phyloP scores from a whole-genome alignment of 2,329 filamentous ascomycete genomes.

The Paecilomyces variotii region DNA sequence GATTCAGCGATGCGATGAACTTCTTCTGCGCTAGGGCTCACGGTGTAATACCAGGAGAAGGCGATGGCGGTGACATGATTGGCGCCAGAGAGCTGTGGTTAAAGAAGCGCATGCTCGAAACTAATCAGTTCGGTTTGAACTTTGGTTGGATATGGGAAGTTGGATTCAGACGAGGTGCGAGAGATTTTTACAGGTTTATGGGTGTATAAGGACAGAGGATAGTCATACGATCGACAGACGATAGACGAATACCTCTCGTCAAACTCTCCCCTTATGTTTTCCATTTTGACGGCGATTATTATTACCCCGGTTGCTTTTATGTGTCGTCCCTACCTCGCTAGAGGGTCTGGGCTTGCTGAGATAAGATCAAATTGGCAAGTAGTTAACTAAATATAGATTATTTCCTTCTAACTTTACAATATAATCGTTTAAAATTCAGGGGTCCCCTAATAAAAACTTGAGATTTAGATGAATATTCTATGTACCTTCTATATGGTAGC shows the following conservation, averaged over 20 bases:
- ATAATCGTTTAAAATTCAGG: no score
- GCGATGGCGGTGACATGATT: slow-evolving; percentile 41
- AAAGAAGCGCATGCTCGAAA: slow-evolving; percentile 47
- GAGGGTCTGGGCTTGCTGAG: no score
- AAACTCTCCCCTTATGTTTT: neutral
- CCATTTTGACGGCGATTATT: neutral
- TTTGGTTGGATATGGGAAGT: slow-evolving; percentile 36
- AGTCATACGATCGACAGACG: neutral
- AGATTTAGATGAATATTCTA: no score
- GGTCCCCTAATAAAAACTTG: no score
- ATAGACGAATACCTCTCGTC: neutral
- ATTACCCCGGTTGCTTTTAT: neutral
- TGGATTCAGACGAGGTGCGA: slow-evolving; percentile 28
- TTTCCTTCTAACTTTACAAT: no score
- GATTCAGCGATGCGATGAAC: slow-evolving; percentile 45
- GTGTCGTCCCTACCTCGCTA: no score
- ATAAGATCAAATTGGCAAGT: no score
- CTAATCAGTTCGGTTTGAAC: slow-evolving; percentile 36
- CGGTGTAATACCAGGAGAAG: slow-evolving; percentile 21
- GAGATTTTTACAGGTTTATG: slow-evolving; percentile 20
- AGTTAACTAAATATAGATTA: no score
- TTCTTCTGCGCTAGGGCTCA: slow-evolving; percentile 43
- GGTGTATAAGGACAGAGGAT: slow-evolving; percentile 2
- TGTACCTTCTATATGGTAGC: no score
- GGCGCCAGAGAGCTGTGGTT: slow-evolving; percentile 53